Conservation (phyloP, 2,329 filamentous ascomycete species). For the Teratosphaeria nubilosa region DNA sequence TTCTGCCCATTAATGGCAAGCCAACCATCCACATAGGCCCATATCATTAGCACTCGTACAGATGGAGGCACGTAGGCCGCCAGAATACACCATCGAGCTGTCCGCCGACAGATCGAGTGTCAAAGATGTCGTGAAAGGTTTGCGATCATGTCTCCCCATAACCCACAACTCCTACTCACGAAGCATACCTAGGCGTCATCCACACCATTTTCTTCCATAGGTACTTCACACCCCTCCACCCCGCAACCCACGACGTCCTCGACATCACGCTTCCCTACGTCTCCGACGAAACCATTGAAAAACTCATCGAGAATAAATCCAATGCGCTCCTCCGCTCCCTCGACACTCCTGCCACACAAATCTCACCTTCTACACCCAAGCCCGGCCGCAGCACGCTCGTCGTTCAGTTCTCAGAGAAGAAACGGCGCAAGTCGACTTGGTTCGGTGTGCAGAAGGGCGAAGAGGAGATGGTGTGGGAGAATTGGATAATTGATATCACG, state of each 20-base stretch:
- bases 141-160: background rate
- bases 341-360: slow-evolving; percentile 35
- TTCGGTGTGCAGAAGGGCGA: slow-evolving; percentile 62
- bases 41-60: background rate
- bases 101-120: slow-evolving; percentile 85
- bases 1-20: background rate
- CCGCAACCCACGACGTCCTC: slow-evolving; percentile 76
- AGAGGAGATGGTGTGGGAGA: slow-evolving; percentile 94
- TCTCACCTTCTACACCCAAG: slow-evolving; percentile 7
- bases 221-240: slow-evolving; percentile 80
- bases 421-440: slow-evolving; percentile 66
- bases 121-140: slow-evolving; percentile 82
- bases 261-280: slow-evolving; percentile 85
- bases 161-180: background rate
- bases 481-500: slow-evolving; percentile 90
- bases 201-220: slow-evolving; percentile 99
- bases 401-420: slow-evolving; percentile 93
- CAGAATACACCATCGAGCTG: slow-evolving; percentile 87
- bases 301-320: slow-evolving; percentile 82
- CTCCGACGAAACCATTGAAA: slow-evolving; percentile 82
- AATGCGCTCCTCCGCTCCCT: slow-evolving; percentile 67
- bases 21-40: background rate
- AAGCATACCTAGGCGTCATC: slow-evolving; percentile 57
- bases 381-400: slow-evolving; percentile 60
- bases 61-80: slow-evolving; percentile 59